Evolutionary conservation across 192 early-diverging fungal genomes (phyloP).

Genomic region (Coemansia sp.): DNA sequence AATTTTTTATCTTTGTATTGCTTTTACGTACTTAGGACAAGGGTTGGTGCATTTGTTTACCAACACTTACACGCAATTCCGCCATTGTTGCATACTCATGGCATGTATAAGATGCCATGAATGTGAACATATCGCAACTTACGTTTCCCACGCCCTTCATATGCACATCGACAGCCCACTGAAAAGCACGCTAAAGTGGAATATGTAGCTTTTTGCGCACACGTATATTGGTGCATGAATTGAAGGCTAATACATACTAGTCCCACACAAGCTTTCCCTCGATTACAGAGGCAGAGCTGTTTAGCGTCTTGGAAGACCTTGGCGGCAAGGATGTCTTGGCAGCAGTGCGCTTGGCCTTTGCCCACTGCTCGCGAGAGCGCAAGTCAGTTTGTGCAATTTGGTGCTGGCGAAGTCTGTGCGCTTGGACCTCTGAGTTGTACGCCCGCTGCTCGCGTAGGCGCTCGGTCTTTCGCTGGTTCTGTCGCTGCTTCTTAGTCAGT

Average conservation of each 20-base stretch:
- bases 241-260: background rate
- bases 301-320: background rate
- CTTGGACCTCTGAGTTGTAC: constrained; percentile 53
- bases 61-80: background rate
- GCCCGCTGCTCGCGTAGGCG: constrained; percentile 59
- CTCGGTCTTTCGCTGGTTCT: constrained; percentile 58
- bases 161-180: constrained; percentile 2
- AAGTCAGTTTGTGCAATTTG: constrained; percentile 50
- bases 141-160: background rate
- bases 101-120: constrained; percentile 1
- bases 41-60: background rate
- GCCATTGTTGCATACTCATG: background rate
- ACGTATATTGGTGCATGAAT: background rate
- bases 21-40: background rate
- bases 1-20: background rate
- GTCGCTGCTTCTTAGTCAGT: constrained; percentile 63
- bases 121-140: constrained; percentile 1
- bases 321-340: background rate
- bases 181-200: background rate
- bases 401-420: constrained; percentile 58
- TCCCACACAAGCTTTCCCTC: constrained; percentile 49
- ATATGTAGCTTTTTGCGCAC: background rate
- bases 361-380: constrained; percentile 46
- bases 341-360: constrained; percentile 16
- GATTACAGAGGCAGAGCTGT: constrained; percentile 10